Evolutionary conservation across 2,329 filamentous ascomycete species (phyloP).

Genomic region (Fusarium buxicola): DNA sequence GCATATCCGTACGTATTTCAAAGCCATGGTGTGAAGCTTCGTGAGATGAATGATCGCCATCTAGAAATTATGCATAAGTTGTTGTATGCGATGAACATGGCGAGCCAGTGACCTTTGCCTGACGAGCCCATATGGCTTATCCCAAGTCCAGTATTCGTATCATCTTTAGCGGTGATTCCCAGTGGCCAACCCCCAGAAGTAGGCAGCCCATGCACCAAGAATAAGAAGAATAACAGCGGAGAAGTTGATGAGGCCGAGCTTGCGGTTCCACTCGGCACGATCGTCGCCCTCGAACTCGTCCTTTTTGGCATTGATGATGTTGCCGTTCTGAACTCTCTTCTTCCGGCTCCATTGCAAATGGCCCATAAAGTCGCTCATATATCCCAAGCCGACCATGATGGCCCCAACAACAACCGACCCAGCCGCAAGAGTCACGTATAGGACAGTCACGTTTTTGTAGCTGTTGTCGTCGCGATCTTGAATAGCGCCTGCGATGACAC

Average conservation of each 20-base stretch:
- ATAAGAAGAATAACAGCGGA: slow-evolving; percentile 57
- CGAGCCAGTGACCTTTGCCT: too few relatives aligned
- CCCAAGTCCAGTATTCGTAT: too few relatives aligned
- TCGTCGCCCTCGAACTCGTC: slow-evolving; percentile 53
- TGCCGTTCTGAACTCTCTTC: slow-evolving; percentile 59
- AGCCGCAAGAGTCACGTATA: slow-evolving; percentile 66
- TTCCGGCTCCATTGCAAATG: slow-evolving; percentile 69
- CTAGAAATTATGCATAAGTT: too few relatives aligned
- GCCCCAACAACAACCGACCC: slow-evolving; percentile 60
- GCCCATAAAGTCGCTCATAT: slow-evolving; percentile 56
- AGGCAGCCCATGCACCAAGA: slow-evolving; percentile 65
- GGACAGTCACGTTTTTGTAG: slow-evolving; percentile 65
- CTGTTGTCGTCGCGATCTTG: slow-evolving; percentile 68
- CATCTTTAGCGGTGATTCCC: slow-evolving; percentile 50
- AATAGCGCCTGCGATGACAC: slow-evolving; percentile 67
- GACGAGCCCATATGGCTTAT: too few relatives aligned
- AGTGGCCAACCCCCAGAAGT: slow-evolving; percentile 70
- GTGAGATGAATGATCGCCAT: too few relatives aligned
- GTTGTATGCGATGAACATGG: too few relatives aligned
- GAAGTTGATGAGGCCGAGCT: slow-evolving; percentile 58
- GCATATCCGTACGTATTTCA: too few relatives aligned
- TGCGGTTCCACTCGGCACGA: slow-evolving; percentile 52
- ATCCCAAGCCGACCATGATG: slow-evolving; percentile 54
- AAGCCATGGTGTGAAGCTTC: too few relatives aligned
- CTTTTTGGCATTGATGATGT: slow-evolving; percentile 57